Base-by-base conservation (phyloP, 352 stramenopile species). In the Aphanomyces cochlioides region DNA sequence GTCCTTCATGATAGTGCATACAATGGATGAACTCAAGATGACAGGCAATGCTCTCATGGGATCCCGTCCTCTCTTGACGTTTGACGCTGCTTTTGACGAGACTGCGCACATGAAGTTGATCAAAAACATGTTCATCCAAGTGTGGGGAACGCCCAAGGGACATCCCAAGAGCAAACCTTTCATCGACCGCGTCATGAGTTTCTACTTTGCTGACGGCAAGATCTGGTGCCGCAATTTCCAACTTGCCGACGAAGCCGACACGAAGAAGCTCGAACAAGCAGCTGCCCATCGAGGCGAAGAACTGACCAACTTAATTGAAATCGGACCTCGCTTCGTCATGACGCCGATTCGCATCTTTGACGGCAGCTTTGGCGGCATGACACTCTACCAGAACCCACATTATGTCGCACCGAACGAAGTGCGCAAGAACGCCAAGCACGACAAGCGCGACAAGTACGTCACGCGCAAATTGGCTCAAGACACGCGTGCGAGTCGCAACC, bases 91-190 rank as follows among this genome's bases (percentile, higher is more conserved):
- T 10, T 98, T 98, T 68, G 90, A 98, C 58, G 77, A 84, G 15
- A 58, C 72, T 47, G 92, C 93, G 45, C 94, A 99, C 76, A 81
- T 98, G 53, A 88, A 97, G 77, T 77, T 99, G 45, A 85, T 99
- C 53, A 99, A 99, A 79, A 89, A 98, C 72, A 78, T 99, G 1
- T 97, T 99, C 72, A 93, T 90, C 41, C 95, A 96, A 75, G 84
- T 93, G 48, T 95, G 85, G 90, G 96, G 95, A n/a, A 99, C 95
- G 39, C 97, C 97, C 4, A 92, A 96, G 63, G 96, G 96, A 36
- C 98, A 99, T 83, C 97, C 97, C 6, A 99, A 99, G 87, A 98
- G 89, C 83, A 99, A 99, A 81, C 98, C 97, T 19, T 99, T 99
- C 82, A 96, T 99, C 64, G 98, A 99, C 84, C 92, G 97, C 64